Evolutionary conservation across 805 yeast species (phyloP).

Genomic region (Ogataea corticis): DNA sequence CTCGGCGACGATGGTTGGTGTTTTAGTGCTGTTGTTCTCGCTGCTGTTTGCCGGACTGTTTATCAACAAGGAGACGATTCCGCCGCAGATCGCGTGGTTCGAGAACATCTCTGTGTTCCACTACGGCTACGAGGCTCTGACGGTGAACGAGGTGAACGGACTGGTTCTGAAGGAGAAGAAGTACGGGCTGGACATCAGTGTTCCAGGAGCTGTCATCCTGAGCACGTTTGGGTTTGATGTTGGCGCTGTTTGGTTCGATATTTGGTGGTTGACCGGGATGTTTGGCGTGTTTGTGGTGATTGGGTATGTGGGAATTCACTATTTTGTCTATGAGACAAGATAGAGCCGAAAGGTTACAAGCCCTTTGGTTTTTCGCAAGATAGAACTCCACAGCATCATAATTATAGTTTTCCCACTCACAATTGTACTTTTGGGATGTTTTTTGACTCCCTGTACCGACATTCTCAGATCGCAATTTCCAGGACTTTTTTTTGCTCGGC

Average conservation of each 20-base stretch:
- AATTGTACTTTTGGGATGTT: no score
- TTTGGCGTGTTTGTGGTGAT: conserved; percentile 55
- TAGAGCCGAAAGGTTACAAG: no score
- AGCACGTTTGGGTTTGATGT: conserved; percentile 94
- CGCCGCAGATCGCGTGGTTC: conserved; percentile 58
- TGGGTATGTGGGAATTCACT: conserved; percentile 77
- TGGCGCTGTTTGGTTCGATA: conserved; percentile 69
- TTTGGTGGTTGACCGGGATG: conserved; percentile 57
- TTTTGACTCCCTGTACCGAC: no score
- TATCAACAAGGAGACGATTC: conserved; percentile 69
- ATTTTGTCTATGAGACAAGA: conserved; percentile 73
- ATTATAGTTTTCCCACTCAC: no score
- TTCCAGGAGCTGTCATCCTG: conserved; percentile 96
- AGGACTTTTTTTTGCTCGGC: background rate
- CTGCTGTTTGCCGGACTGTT: conserved; percentile 91
- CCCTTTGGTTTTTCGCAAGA: no score
- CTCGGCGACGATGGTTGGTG: conserved; percentile 87
- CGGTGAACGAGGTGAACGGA: conserved; percentile 90
- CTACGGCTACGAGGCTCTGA: conserved; percentile 90
- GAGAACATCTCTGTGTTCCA: conserved; percentile 90
- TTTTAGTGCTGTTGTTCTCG: conserved; percentile 78
- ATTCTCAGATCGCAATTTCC: background rate
- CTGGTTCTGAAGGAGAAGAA: conserved; percentile 82
- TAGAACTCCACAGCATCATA: no score
- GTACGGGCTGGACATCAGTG: conserved; percentile 90